Evolutionary conservation across 768 basidiomycete species (phyloP), one percentile per base, ranked within the genome.

Genomic region (Trametes meyenii): DNA sequence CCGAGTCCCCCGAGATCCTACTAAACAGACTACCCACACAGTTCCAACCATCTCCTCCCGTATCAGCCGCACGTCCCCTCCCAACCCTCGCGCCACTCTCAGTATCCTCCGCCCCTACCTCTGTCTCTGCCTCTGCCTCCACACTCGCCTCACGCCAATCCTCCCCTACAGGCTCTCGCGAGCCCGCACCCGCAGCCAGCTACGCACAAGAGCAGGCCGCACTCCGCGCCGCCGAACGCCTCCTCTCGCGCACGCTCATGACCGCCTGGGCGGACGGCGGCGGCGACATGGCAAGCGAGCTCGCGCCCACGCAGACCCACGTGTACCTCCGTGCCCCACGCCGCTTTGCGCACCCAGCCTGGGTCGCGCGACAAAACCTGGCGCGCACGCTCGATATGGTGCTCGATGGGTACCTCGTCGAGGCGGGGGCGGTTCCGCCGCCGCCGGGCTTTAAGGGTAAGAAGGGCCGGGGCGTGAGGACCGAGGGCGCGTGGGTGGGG

Each of bases 221-320:
- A 4, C 66, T 72, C 13, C 66, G 68, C 39, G 64, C 67, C 1
- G 71, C 71, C 16, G 69, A 72, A 38, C 65, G 71, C 1, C 64
- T 82, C 36, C 68, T 81, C 12, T 78, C 81, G 12, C 78, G 79
- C 45, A 78, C 78, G 3, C 74, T 81, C 13, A 77, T 78, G 59
- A 76, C 71, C 46, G 79, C 80, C 4, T 77, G 77, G 40, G 77
- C 77, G 29, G 79, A 81, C 53, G 74, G 76, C 17, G 72, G 74
- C n/a, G 76, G 78, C 1, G 78, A 79, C 8, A 70, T 81, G 52
- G 73, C 76, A 14, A 70, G 69, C 35, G 80, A 81, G 62, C 72
- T 81, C 63, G 72, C 76, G 10, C 76, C 82, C 8, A 82, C 82
- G 0, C 80, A 81, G 43, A 80, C 74, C 0, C 81, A 83, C 29